Base-by-base conservation (phyloP, 2,329 filamentous ascomycete genomes). In the Colletotrichum zoysiae region DNA sequence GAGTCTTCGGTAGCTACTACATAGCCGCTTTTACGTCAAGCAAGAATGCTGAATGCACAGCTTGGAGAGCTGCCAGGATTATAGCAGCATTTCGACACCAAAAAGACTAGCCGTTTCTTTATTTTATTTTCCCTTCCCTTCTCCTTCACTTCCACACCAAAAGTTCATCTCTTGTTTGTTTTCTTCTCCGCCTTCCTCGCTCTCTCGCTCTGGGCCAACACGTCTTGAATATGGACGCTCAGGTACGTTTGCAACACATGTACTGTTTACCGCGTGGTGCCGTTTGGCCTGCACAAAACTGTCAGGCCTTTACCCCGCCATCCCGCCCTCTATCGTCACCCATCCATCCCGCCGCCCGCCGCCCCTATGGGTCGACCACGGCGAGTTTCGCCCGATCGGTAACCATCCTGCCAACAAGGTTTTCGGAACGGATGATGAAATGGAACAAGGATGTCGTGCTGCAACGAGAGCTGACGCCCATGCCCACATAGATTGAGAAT, bases 401-500 rank as follows among this genome's bases (percentile, higher is more conserved):
- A 30, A 26, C 51, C 30, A 30, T 51, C 42, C n/a, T 30, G 42
- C 14, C n/a, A 23, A 59, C 20, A 26, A 26, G 7, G 16, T 7
- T 7, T 7, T 7, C 12, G 7, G 23, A 11, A 14, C 3, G 18
- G 33, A 30, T 16, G 18, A 63, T 40, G 35, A 30, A 3, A 26
- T 30, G 20, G 33, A 40, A 62, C 51, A 35, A n/a, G 12, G 23
- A 14, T n/a, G n/a, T 26, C 53, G 53, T 50, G 8, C 14, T 1
- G 57, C 48, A 46, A 50, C 53, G 14, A 18, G 33, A 60, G 70
- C 64, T 71, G 51, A 71, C 20, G 5, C n/a, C 23, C 9, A 11
- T 35, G n/a, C 62, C 65, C 33, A 53, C 59, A 20, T 79, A 98
- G 94, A 91, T 98, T 82, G 93, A 96, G 85, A 95, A 94, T 85